Conservation (phyloP, 768 basidiomycete genomes). For the Collybia sp. region DNA sequence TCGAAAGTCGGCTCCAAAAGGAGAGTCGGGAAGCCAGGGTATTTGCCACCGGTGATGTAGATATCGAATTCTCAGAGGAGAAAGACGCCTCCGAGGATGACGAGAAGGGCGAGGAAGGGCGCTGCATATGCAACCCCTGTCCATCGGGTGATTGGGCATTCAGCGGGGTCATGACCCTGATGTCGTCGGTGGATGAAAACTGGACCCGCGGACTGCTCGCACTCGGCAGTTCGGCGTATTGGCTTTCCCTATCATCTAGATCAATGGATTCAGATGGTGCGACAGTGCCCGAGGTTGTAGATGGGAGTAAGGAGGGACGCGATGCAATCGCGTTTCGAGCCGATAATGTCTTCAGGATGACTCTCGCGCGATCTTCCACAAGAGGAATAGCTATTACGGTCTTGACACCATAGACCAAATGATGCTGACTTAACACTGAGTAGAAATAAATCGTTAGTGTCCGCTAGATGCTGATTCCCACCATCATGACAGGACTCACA, state of each 20-base stretch:
- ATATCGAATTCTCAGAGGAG: slow-evolving; percentile 40
- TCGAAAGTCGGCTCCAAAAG: slow-evolving; percentile 68
- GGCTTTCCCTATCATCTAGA: slow-evolving; percentile 11
- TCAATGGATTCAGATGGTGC: slow-evolving; percentile 5
- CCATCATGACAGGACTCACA: slow-evolving; percentile 36
- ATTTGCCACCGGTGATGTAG: slow-evolving; percentile 53
- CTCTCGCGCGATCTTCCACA: slow-evolving; percentile 55
- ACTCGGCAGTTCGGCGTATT: slow-evolving; percentile 4
- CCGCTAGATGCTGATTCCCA: no score
- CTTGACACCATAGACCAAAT: slow-evolving; percentile 64
- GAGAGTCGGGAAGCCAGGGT: slow-evolving; percentile 62
- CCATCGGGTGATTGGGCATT: slow-evolving; percentile 14
- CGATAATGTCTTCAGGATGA: slow-evolving; percentile 45
- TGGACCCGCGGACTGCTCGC: slow-evolving; percentile 35
- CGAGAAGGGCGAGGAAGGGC: slow-evolving; percentile 36
- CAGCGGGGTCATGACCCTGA: slow-evolving; percentile 39
- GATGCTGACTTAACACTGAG: slow-evolving; percentile 22
- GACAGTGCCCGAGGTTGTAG: slow-evolving; percentile 15
- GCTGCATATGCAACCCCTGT: slow-evolving; percentile 14
- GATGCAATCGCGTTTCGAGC: slow-evolving; percentile 40
- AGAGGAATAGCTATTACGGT: slow-evolving; percentile 70
- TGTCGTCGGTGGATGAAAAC: slow-evolving; percentile 43
- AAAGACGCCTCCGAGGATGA: slow-evolving; percentile 48
- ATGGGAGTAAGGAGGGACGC: slow-evolving; percentile 41
- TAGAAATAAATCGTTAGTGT: slow-evolving; percentile 13